Evolutionary conservation across 352 stramenopile species (phyloP), one percentile per base, ranked within the genome.

Genomic region (Globisporangium uncinulatum): DNA sequence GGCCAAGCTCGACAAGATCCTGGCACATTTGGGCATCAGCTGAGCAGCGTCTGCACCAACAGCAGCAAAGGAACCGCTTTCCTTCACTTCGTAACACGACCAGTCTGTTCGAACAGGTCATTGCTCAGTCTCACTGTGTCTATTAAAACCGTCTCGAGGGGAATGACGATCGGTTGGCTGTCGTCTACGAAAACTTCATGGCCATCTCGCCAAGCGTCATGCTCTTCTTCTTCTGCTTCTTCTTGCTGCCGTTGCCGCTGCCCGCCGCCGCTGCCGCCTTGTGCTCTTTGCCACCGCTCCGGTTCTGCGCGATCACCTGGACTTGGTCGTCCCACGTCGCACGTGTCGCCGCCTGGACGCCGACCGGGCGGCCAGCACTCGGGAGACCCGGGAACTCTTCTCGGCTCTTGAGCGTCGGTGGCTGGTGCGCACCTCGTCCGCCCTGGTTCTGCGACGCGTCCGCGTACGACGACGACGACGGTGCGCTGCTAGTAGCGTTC

Each of bases 1-100:
- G 56, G 71, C 63, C 58, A 96, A 96, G 48, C 76, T 96, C 37
- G 83, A 96, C 76, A 94, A 94, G 68, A 92, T 96, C 66, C 82
- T 96, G 73, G 73, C 76, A 29, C 82, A 94, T 51, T 66, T 96
- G 10, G 83, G 83, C 53, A 86, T 87, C 56, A 81, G 64, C 61
- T 89, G 62, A 70, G 13, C 45, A 11, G 6, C 21, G 21, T 42
- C 58, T 29, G 24, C 24, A 29, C 24, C 24, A 29, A 29, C 24
- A 29, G 24, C 4, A 29, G 24, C 24, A 29, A 29, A 29, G 24
- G 24, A 29, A 29, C 24, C 24, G 24, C 24, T 29, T 29, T 1
- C 24, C 24, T 29, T 29, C 24, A 29, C 24, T 29, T 29, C 24
- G 24, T 29, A 29, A 29, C 24, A 29, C 24, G 24, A 29, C 24